Evolutionary conservation across 768 basidiomycete species (phyloP).

Genomic region (Suillus hirtellus): DNA sequence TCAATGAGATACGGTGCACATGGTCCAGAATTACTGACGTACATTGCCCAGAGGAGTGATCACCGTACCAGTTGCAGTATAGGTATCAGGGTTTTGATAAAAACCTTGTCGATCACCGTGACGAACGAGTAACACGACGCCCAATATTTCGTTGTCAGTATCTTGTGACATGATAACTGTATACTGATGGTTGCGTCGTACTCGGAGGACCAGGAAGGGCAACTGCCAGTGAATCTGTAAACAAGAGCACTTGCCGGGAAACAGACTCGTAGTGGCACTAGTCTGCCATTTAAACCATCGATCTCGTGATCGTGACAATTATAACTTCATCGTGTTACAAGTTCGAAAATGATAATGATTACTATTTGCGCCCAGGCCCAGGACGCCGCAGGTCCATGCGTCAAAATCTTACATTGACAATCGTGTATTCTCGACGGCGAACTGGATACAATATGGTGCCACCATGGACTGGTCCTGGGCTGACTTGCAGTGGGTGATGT

Average conservation of each 20-base stretch:
- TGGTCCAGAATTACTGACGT: conserved; percentile 16
- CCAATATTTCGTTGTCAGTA: conserved; percentile 41
- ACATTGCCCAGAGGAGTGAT: conserved; percentile 73
- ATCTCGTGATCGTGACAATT: not conserved
- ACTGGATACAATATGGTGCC: not conserved
- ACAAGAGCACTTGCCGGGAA: not conserved
- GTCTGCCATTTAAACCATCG: not conserved
- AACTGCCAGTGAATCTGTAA: not conserved
- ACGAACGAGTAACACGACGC: conserved; percentile 56
- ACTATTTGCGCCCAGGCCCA: not conserved
- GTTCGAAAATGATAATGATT: not conserved
- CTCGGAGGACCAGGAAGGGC: not conserved
- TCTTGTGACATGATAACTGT: conserved; percentile 15
- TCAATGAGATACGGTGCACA: not conserved
- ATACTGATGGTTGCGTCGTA: not conserved
- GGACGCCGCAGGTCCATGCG: not conserved
- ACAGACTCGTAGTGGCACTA: not conserved
- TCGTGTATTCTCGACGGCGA: conserved; percentile 3
- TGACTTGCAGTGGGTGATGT: not conserved
- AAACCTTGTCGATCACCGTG: conserved; percentile 68
- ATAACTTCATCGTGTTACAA: not conserved
- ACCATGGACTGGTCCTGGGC: not conserved
- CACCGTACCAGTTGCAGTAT: conserved; percentile 54
- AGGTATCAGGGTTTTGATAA: conserved; percentile 61
- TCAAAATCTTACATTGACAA: not conserved